Conservation (phyloP, 495 filamentous ascomycete species). For the Xylaria scruposa region DNA sequence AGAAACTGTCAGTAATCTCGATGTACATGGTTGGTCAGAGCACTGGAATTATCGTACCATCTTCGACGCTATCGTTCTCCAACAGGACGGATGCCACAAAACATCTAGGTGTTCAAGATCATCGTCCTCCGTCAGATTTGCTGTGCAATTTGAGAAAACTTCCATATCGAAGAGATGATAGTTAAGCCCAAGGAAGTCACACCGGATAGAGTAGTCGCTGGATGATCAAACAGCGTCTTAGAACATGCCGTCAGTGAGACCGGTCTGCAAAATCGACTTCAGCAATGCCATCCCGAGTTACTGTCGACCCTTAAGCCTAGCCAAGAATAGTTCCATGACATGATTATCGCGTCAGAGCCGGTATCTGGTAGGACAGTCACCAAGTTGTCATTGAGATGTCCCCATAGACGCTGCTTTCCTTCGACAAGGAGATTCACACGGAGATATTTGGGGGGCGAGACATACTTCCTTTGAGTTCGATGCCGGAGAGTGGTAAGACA, state of each 20-base stretch:
- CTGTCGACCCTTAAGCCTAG: neutral
- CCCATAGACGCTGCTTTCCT: neutral
- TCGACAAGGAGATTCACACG: neutral
- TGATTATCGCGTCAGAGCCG: neutral
- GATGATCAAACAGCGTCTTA: neutral
- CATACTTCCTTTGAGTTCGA: neutral
- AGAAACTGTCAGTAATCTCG: neutral
- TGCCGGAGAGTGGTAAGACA: neutral
- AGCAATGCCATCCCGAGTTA: neutral
- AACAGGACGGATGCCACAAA: neutral
- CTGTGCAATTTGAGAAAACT: neutral
- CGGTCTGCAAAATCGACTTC: slow-evolving; percentile 1
- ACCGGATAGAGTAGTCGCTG: neutral
- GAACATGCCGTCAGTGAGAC: neutral
- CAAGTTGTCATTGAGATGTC: neutral
- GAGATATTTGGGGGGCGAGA: neutral
- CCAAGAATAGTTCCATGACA: neutral
- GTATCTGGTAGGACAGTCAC: neutral
- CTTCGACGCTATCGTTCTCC: neutral
- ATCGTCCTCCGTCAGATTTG: neutral
- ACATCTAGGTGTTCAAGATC: neutral
- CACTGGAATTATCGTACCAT: neutral
- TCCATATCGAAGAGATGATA: neutral
- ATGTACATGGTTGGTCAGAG: neutral
- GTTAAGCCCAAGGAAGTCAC: neutral